phyloP scores from a whole-genome alignment of 2,329 filamentous ascomycete species.

The Alternaria gansuensis region DNA sequence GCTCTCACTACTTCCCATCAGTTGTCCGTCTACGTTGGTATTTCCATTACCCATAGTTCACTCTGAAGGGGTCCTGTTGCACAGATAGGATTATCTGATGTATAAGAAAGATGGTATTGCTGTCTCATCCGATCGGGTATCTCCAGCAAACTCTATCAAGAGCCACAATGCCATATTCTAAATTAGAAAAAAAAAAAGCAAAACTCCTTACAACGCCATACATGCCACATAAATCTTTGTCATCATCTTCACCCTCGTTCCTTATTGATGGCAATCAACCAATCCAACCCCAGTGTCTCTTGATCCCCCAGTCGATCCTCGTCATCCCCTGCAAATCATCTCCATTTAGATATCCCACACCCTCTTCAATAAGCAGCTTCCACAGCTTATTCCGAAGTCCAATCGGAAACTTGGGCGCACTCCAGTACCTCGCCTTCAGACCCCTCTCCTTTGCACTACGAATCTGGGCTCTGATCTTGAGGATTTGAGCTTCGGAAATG shows the following conservation, averaged over 20 bases:
- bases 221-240: conserved; percentile 4
- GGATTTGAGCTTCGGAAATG: conserved; percentile 58
- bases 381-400: conserved; percentile 64
- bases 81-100: neutral
- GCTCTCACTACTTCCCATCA: neutral
- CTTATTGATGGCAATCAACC: conserved; percentile 2
- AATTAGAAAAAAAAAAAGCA: neutral
- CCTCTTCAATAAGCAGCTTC: conserved; percentile 62
- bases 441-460: conserved; percentile 61
- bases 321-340: conserved; percentile 64
- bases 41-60: neutral
- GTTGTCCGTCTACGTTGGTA: neutral
- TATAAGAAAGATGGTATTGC: conserved; percentile 2
- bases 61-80: neutral
- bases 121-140: conserved; percentile 9
- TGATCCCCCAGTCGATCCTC: conserved; percentile 57
- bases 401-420: conserved; percentile 64
- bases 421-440: conserved; percentile 66
- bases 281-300: conserved; percentile 38
- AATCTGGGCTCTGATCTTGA: conserved; percentile 62
- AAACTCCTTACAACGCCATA: neutral
- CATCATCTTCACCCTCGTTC: neutral
- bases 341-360: conserved; percentile 66
- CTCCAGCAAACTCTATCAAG: neutral
- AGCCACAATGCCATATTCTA: neutral